Evolutionary conservation across 805 yeast genomes (phyloP), one percentile per base, ranked within the genome.

Genomic region (Cyberlindnera galapagoensis): DNA sequence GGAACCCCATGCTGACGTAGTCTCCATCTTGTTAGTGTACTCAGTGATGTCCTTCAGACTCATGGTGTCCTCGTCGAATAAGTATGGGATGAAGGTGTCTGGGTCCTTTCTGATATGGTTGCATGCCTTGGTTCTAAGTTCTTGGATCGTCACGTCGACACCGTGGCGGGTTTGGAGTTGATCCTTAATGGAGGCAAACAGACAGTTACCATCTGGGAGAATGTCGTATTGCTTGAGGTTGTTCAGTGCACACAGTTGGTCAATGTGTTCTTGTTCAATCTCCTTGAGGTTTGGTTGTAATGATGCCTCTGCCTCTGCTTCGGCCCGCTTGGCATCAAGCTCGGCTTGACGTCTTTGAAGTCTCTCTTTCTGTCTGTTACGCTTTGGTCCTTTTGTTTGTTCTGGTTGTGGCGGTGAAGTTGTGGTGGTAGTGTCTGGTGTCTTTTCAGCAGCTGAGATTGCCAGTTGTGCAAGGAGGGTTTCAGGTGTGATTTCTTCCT

Each of bases 1-100:
- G 7, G 95, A 92, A 17, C 98, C 98, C 98, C 98, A 90, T 65
- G 83, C 73, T 0, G 94, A 77, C 0, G 95, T 85, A n/a, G 56
- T 63, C 38, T 71, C 81, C 36, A 90, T 66, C 40, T 77, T 80
- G 4, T 63, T 56, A 4, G 84, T 70, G 54, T 92, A 92, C 15
- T 72, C 73, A 23, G 71, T 78, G 18, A 88, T 57, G 42, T 82
- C 81, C 30, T 69, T 67, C 38, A 84, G 44, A 7, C 71, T 62
- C 64, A 78, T 67, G 1, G 88, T 80, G 10, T 60, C 63, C 44
- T 86, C 96, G 52, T 85, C 94, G 49, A 86, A 79, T 43, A 90
- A 57, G 48, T 81, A 90, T 11, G 97, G 96, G 5, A 72, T 59
- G 51, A 76, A 92, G 24, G 80, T 80, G 43, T 83, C 80, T 9